Base-by-base conservation (phyloP, 2,329 filamentous ascomycete genomes). In the Aspergillus latus region DNA sequence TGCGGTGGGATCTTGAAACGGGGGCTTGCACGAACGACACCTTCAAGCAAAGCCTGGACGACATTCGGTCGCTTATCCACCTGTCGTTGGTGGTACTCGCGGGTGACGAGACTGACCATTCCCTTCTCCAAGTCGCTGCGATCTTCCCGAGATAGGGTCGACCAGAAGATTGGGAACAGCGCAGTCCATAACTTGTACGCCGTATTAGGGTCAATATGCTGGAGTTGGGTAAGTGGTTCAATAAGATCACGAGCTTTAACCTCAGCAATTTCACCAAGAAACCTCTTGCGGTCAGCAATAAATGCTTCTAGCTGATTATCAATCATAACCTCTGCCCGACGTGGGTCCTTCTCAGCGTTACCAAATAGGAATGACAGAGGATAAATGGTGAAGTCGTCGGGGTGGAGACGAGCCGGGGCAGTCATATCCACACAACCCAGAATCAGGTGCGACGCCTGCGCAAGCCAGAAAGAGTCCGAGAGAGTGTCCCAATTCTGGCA, bases 401-500 rank as follows among this genome's bases (percentile, higher is more conserved):
- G 71, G 64, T 97, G 87, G 50, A 99, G 80, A 63, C 91, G 88
- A 30, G 91, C 84, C 11, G 84, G 81, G n/a, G 83, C 83, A 63
- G 89, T 90, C 80, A 90, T 88, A 70, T 99, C 94, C 42, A 97
- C 84, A 5, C 90, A 92, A 13, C 94, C 92, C 62, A 99, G 85
- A 54, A 99, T 84, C 40, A 99, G 81, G 67, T 99, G 94, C 15
- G 92, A 92, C 34, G 95, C 93, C 74, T 99, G 94, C 40, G 92
- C 88, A 49, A 99, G 80, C 95, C 95, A 99, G 77, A 96, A 99
- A 1, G 90, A 96, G 65, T 99, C 94, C 1, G 86, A 87, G 47
- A 99, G 80, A 0, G 90, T 95, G 70, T 97, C 93, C 94, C 94
- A 99, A 66, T 97, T 97, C 71, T 99, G 95, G 26, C 89, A 88